These are phyloP conservation scores for Candida sp. DNA, from an alignment of 1,139 yeast genomes.

Conservation along the genomic window DNA sequence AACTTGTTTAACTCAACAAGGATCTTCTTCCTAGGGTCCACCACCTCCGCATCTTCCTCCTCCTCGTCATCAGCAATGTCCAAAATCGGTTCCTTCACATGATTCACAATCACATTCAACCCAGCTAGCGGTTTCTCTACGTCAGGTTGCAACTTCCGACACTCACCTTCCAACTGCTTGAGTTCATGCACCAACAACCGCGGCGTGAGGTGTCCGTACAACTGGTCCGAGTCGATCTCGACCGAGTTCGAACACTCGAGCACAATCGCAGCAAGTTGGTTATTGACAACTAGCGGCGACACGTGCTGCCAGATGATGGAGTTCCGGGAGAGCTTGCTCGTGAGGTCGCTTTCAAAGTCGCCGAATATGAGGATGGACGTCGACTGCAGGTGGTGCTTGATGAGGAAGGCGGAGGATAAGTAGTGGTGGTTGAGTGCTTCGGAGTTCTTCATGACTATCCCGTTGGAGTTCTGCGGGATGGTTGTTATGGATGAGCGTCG, in stretches of 20 bases:
- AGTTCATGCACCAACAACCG: slow-evolving; percentile 62
- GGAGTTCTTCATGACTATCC: slow-evolving; percentile 7
- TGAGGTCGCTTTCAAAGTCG: slow-evolving; percentile 74
- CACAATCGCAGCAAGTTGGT: slow-evolving; percentile 54
- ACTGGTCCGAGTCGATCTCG: slow-evolving; percentile 41
- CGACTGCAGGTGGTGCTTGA: slow-evolving; percentile 27
- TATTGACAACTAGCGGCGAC: slow-evolving; percentile 45
- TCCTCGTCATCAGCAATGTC: slow-evolving; percentile 9
- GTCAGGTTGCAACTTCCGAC: slow-evolving; percentile 16
- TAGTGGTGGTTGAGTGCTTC: slow-evolving; percentile 21
- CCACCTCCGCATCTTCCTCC: slow-evolving; percentile 11
- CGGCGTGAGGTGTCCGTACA: slow-evolving; percentile 87
- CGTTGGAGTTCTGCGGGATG: slow-evolving; percentile 11
- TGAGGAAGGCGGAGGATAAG: slow-evolving; percentile 53
- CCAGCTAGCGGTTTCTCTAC: slow-evolving; percentile 40
- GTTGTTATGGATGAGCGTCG: slow-evolving; percentile 17
- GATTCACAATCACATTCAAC: slow-evolving; percentile 66
- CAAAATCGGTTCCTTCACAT: slow-evolving; percentile 62
- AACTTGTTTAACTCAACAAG: slow-evolving; percentile 49
- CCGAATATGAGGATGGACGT: slow-evolving; percentile 66
- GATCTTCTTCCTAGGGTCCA: slow-evolving; percentile 62
- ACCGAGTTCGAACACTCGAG: slow-evolving; percentile 78
- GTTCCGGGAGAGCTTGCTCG: slow-evolving; percentile 49
- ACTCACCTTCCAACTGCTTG: slow-evolving; percentile 29
- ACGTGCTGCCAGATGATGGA: slow-evolving; percentile 58